A percentile compares a stretch with the other conserved stretches of the same genome.
Evolutionary conservation across 148 eudicot genomes (phyloP).

Genomic region (Suaeda aralocaspica): DNA sequence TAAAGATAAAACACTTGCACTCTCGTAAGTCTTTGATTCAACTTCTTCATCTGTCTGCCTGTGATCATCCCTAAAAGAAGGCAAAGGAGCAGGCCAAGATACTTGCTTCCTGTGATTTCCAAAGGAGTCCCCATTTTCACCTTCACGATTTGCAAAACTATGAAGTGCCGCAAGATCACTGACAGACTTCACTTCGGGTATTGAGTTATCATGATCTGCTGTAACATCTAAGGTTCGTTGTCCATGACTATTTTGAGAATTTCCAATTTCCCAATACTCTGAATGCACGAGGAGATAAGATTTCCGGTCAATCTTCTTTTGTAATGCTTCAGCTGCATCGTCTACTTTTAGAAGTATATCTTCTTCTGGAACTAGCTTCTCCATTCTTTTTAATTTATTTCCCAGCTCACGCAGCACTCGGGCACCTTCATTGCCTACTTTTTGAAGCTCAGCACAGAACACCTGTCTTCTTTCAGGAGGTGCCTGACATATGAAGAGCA

Average conservation of each 20-base stretch:
- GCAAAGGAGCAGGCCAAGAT: constrained; percentile 32
- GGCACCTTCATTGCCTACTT: constrained; percentile 76
- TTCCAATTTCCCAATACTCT: constrained; percentile 66
- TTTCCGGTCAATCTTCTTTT: constrained; percentile 60
- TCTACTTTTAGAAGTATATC: constrained; percentile 54
- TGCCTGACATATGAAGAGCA: constrained; percentile 42
- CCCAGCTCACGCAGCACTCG: constrained; percentile 70
- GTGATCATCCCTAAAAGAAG: constrained; percentile 17
- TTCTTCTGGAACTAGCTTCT: constrained; percentile 44
- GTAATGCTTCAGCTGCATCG: constrained; percentile 68
- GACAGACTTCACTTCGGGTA: constrained; percentile 34
- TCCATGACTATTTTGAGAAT: constrained; percentile 22
- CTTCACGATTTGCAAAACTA: constrained; percentile 31
- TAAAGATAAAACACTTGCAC: constrained; percentile 67
- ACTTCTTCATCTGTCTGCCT: constrained; percentile 30
- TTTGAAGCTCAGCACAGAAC: constrained; percentile 60
- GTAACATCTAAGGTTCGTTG: constrained; percentile 32
- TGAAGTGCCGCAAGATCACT: constrained; percentile 38
- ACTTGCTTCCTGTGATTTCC: constrained; percentile 25
- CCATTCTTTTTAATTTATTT: constrained; percentile 64
- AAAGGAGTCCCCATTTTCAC: not conserved
- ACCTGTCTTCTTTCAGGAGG: constrained; percentile 74
- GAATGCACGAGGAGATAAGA: constrained; percentile 76
- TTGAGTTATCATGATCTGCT: constrained; percentile 30
- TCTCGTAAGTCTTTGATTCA: constrained; percentile 58